Conservation (phyloP, 176 grass and related monocot species). For the Avena eriantha region DNA sequence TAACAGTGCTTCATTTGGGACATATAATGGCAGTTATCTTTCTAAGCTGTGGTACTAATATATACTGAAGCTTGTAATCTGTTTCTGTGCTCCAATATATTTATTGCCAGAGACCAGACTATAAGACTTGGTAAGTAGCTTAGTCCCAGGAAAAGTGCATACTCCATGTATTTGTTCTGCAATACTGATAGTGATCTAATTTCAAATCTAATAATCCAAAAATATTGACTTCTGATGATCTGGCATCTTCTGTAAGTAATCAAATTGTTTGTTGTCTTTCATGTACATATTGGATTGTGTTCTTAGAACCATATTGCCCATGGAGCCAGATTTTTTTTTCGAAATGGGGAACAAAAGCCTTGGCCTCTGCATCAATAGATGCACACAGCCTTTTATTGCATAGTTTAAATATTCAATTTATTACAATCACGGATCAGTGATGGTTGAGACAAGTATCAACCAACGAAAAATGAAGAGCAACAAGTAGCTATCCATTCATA, state of each 20-base stretch:
- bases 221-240: slow-evolving; percentile 88
- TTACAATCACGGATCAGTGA: too few species aligned
- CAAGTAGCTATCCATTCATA: too few species aligned
- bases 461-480: too few species aligned
- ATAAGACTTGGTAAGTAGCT: slow-evolving; percentile 83
- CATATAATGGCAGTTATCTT: slow-evolving; percentile 5
- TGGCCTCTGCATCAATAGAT: too few species aligned
- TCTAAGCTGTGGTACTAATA: slow-evolving; percentile 20
- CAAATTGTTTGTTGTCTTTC: not conserved
- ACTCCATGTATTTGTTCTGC: slow-evolving; percentile 43
- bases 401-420: too few species aligned
- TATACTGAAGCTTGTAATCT: slow-evolving; percentile 38
- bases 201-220: slow-evolving; percentile 58
- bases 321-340: slow-evolving; percentile 45
- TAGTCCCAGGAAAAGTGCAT: slow-evolving; percentile 14
- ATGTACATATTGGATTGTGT: not conserved
- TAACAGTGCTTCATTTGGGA: slow-evolving; percentile 7
- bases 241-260: slow-evolving; percentile 86
- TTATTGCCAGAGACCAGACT: slow-evolving; percentile 89
- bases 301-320: slow-evolving; percentile 48
- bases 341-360: too few species aligned
- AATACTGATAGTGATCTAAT: slow-evolving; percentile 21
- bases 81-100: slow-evolving; percentile 98
- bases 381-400: too few species aligned
- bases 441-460: too few species aligned